phyloP scores from a whole-genome alignment of 768 basidiomycete genomes.

The Pleurotus tuber-regium region DNA sequence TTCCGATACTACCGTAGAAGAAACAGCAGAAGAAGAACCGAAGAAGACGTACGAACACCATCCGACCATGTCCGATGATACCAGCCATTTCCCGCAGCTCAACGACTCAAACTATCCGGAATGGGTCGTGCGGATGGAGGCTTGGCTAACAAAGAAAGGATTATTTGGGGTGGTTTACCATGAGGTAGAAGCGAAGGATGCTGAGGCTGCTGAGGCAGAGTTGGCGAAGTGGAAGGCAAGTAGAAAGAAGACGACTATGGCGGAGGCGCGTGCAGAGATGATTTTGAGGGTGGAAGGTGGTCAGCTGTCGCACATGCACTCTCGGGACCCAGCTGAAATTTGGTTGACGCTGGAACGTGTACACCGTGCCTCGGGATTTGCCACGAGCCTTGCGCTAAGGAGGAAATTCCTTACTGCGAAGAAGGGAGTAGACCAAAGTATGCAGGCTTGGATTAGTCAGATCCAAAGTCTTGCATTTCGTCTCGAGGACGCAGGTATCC shows the following conservation, averaged over 20 bases:
- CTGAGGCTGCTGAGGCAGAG: conserved; percentile 3
- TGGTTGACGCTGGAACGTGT: conserved; percentile 20
- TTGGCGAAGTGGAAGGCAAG: conserved; percentile 10
- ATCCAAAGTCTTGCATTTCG: conserved; percentile 17
- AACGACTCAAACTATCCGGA: conserved; percentile 22
- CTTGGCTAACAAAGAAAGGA: conserved; percentile 16
- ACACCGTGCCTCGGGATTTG: conserved; percentile 22
- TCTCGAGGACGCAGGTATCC: conserved; percentile 20
- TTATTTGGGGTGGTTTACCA: conserved; percentile 13
- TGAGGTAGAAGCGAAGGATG: conserved; percentile 2
- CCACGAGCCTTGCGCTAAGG: conserved; percentile 20
- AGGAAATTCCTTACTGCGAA: conserved; percentile 21
- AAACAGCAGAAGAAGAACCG: background rate
- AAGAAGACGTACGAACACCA: background rate
- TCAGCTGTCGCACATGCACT: conserved; percentile 24
- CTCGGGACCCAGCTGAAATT: conserved; percentile 20
- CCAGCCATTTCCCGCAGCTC: conserved; percentile 14
- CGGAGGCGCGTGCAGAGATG: conserved; percentile 23
- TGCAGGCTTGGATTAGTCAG: conserved; percentile 23
- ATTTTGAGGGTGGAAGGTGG: conserved; percentile 22
- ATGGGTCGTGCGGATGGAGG: conserved; percentile 24
- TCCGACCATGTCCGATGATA: background rate
- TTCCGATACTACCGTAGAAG: conserved; percentile 1
- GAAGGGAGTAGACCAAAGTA: conserved; percentile 19
- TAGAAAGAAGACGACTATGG: conserved; percentile 18